phyloP scores from a whole-genome alignment of 192 early-diverging fungal genomes.

The Podila horticola region DNA sequence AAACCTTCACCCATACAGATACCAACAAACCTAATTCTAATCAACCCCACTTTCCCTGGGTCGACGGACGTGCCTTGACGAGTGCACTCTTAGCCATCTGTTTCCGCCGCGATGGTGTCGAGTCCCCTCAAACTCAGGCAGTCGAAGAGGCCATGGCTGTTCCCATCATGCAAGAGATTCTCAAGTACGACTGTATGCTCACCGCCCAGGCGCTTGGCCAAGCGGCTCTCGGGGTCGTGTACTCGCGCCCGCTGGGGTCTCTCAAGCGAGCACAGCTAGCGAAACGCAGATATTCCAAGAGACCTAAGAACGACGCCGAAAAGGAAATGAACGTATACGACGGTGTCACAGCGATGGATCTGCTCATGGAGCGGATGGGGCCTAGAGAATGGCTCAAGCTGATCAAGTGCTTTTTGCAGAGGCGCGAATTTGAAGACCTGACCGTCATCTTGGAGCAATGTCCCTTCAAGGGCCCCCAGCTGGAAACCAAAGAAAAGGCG shows the following conservation, averaged over 20 bases:
- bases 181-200: conserved; percentile 51
- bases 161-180: conserved; percentile 29
- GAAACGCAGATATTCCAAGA: no score
- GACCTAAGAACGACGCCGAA: neutral
- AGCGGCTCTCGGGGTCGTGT: conserved; percentile 28
- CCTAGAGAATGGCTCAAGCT: conserved; percentile 50
- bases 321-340: no score
- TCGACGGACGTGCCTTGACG: conserved; percentile 45
- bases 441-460: conserved; percentile 27
- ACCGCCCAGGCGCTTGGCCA: conserved; percentile 44
- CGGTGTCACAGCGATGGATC: conserved; percentile 19
- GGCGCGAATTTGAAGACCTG: conserved; percentile 43
- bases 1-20: neutral
- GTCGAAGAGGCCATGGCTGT: conserved; percentile 27
- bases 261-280: conserved; percentile 13
- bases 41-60: conserved; percentile 33
- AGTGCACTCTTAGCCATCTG: conserved; percentile 42
- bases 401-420: conserved; percentile 41
- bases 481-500: conserved; percentile 20
- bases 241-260: conserved; percentile 21
- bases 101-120: conserved; percentile 37
- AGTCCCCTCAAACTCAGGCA: conserved; percentile 19
- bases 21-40: neutral
- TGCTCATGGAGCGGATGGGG: conserved; percentile 38
- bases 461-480: conserved; percentile 37